Evolutionary conservation across 306 rosid genomes (phyloP).

Genomic region (Quercus variabilis): DNA sequence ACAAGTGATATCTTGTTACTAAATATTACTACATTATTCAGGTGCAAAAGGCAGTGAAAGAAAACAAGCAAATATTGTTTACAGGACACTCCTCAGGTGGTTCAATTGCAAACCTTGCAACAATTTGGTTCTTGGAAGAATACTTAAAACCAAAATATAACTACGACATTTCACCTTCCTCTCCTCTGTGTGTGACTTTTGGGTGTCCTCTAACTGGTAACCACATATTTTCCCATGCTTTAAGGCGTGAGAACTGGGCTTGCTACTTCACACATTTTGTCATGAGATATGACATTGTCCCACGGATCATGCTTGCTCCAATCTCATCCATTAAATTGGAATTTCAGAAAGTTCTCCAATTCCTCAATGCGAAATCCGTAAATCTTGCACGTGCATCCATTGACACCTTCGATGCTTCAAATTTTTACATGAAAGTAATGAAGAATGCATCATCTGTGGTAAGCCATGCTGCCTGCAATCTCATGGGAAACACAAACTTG

Average conservation of each 20-base stretch:
- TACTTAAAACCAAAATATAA: neutral
- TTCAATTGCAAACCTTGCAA: constrained; percentile 59
- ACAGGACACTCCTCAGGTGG: constrained; percentile 79
- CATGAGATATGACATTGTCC: constrained; percentile 59
- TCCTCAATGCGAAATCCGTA: constrained; percentile 17
- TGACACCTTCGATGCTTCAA: neutral
- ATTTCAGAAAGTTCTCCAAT: constrained; percentile 24
- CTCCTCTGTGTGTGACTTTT: constrained; percentile 55
- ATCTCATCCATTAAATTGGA: constrained; percentile 26
- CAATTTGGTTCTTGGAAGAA: constrained; percentile 61
- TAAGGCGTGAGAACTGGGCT: constrained; percentile 76
- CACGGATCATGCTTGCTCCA: constrained; percentile 69
- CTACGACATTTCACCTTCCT: neutral
- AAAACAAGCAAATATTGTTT: constrained; percentile 45
- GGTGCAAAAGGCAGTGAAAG: neutral
- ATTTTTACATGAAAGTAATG: constrained; percentile 49
- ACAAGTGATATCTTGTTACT: too few relatives aligned
- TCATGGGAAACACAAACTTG: constrained; percentile 71
- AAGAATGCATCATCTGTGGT: constrained; percentile 41
- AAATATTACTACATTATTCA: neutral
- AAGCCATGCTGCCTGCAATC: constrained; percentile 58
- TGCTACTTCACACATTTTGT: constrained; percentile 54
- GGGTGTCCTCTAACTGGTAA: constrained; percentile 78
- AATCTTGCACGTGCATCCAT: neutral
- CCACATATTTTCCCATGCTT: constrained; percentile 68